Percentiles rank a stretch among this genome's conserved stretches.
Conservation (phyloP, 345 rosid species). For the Ceriops tagal region DNA sequence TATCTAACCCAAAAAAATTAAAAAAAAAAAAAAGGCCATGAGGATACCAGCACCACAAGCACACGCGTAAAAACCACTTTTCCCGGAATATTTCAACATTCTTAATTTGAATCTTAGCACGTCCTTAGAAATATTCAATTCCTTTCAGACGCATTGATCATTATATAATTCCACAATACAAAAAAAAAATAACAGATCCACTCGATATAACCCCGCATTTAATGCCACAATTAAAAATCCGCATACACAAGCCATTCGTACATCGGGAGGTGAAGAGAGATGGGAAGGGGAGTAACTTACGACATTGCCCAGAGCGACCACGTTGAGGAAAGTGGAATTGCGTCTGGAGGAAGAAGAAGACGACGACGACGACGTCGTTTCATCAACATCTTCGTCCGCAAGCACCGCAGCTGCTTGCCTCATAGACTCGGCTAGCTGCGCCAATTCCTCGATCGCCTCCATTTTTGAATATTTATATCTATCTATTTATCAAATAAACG, state of each 20-base stretch:
- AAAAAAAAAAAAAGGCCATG: too few relatives aligned
- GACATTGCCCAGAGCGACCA: slow-evolving; percentile 80
- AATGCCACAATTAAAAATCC: neutral
- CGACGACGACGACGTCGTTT: slow-evolving; percentile 33
- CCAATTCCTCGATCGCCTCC: slow-evolving; percentile 96
- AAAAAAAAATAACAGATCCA: neutral
- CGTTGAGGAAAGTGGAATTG: slow-evolving; percentile 72
- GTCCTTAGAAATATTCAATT: too few relatives aligned
- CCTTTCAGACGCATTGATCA: too few relatives aligned
- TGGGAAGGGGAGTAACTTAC: slow-evolving; percentile 41
- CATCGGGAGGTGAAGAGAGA: neutral
- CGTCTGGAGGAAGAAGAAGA: slow-evolving; percentile 51
- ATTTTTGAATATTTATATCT: slow-evolving; percentile 22
- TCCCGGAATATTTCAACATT: too few relatives aligned
- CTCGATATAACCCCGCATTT: neutral
- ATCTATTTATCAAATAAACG: neutral
- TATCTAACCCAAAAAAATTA: too few relatives aligned
- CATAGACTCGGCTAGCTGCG: slow-evolving; percentile 89
- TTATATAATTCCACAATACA: too few relatives aligned
- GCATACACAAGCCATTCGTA: neutral
- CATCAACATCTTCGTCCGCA: slow-evolving; percentile 87
- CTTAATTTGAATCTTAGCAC: too few relatives aligned
- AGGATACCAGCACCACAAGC: too few relatives aligned
- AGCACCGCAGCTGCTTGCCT: slow-evolving; percentile 79
- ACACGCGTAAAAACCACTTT: too few relatives aligned